These are phyloP conservation scores for Cornus kousa DNA, from an alignment of 148 eudicot genomes.

Conservation along the genomic window DNA sequence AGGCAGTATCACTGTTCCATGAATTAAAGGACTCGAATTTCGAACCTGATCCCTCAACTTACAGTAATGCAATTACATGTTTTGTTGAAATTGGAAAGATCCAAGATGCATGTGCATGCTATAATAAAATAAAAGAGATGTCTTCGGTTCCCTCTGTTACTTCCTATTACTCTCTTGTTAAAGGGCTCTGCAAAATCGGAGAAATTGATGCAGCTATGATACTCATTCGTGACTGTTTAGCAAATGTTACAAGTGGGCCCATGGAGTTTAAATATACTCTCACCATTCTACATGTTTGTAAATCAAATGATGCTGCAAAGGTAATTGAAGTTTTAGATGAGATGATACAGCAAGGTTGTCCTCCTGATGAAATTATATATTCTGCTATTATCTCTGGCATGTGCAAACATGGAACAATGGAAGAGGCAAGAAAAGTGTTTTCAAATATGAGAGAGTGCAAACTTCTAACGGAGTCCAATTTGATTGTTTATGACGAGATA, in stretches of 20 bases:
- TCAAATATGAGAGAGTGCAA: constrained; percentile 49
- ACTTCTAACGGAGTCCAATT: constrained; percentile 58
- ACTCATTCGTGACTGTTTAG: constrained; percentile 81
- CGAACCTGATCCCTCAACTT: constrained; percentile 63
- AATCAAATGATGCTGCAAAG: constrained; percentile 59
- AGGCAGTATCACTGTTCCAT: constrained; percentile 58
- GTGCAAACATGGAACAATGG: constrained; percentile 84
- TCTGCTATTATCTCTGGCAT: constrained; percentile 85
- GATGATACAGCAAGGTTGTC: constrained; percentile 61
- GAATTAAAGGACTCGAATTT: constrained; percentile 51
- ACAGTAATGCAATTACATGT: constrained; percentile 61
- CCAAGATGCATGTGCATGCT: constrained; percentile 63
- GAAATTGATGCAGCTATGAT: constrained; percentile 71
- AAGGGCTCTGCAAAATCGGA: constrained; percentile 71
- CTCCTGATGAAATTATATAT: constrained; percentile 50
- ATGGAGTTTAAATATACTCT: constrained; percentile 73
- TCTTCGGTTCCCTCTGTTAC: constrained; percentile 57
- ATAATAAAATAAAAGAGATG: constrained; percentile 65
- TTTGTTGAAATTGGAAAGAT: constrained; percentile 56
- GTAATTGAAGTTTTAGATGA: constrained; percentile 69
- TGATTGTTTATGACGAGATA: constrained; percentile 73
- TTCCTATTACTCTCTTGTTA: constrained; percentile 69
- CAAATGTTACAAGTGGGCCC: constrained; percentile 65
- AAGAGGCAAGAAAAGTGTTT: constrained; percentile 80
- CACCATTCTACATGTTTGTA: constrained; percentile 65